phyloP scores from a whole-genome alignment of 306 rosid species.

The Spatholobus suberectus region DNA sequence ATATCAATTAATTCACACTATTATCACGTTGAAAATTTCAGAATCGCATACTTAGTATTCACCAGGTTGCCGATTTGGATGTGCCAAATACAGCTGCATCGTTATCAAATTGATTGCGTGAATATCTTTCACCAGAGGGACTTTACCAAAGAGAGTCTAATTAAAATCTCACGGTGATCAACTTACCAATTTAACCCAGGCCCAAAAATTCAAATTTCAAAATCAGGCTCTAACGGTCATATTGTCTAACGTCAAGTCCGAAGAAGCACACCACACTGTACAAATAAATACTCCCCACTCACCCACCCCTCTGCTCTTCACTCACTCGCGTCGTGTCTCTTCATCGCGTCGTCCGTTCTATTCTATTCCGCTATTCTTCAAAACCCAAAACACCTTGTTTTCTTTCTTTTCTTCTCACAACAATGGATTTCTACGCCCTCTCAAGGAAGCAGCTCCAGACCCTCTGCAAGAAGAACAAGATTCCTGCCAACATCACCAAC shows the following conservation, averaged over 20 bases:
- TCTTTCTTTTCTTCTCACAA: constrained; percentile 18
- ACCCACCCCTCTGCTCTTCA: background rate
- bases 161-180: too few species aligned
- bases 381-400: constrained; percentile 65
- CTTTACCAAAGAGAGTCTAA: too few species aligned
- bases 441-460: constrained; percentile 82
- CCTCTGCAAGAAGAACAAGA: constrained; percentile 91
- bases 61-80: too few species aligned
- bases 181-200: background rate
- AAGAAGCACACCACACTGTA: background rate
- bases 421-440: constrained; percentile 82
- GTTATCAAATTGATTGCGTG: too few species aligned
- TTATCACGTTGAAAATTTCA: too few species aligned
- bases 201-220: constrained; percentile 43
- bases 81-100: too few species aligned
- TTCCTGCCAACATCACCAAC: constrained; percentile 86
- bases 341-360: too few species aligned
- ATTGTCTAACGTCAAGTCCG: constrained; percentile 47
- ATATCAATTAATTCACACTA: too few species aligned
- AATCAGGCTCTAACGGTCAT: constrained; percentile 65
- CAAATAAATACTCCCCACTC: constrained; percentile 28
- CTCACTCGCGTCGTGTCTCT: background rate
- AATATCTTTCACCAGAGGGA: background rate
- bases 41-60: too few species aligned
- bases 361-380: too few species aligned